phyloP scores from a whole-genome alignment of 208 protist species.

The Dictyostelium gargantuum region DNA sequence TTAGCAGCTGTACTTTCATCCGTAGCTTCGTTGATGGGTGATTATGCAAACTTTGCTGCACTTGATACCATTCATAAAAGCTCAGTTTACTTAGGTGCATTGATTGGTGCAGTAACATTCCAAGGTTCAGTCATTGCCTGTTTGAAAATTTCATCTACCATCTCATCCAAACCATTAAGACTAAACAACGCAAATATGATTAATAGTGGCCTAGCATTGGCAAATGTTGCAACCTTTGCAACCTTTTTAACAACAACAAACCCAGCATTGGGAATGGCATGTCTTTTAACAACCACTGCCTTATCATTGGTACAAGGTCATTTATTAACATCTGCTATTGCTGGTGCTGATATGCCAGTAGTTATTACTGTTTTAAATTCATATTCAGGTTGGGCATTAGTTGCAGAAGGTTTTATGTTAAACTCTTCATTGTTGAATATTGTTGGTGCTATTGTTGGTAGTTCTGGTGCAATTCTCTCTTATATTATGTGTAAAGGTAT shows the following conservation, averaged over 20 bases:
- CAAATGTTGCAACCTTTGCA: conserved; percentile 65
- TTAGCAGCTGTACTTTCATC: conserved; percentile 76
- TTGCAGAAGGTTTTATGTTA: conserved; percentile 87
- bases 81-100: conserved; percentile 83
- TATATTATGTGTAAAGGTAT: conserved; percentile 95
- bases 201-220: conserved; percentile 75
- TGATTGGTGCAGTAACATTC: conserved; percentile 91
- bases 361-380: conserved; percentile 93
- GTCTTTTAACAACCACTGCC: conserved; percentile 69
- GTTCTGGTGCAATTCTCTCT: conserved; percentile 91
- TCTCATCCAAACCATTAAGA: conserved; percentile 73
- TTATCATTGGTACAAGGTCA: conserved; percentile 80
- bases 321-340: conserved; percentile 80
- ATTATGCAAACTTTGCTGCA: conserved; percentile 33
- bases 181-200: conserved; percentile 81
- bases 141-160: conserved; percentile 86
- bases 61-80: conserved; percentile 71
- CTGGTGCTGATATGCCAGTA: conserved; percentile 94
- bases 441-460: conserved; percentile 91
- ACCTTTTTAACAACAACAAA: conserved; percentile 64
- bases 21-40: conserved; percentile 69
- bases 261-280: conserved; percentile 32
- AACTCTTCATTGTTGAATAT: conserved; percentile 88
- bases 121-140: conserved; percentile 91
- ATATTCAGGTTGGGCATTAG: conserved; percentile 91